Evolutionary conservation across 1,139 yeast species (phyloP).

Genomic region (Zygotorulaspora mrakii): DNA sequence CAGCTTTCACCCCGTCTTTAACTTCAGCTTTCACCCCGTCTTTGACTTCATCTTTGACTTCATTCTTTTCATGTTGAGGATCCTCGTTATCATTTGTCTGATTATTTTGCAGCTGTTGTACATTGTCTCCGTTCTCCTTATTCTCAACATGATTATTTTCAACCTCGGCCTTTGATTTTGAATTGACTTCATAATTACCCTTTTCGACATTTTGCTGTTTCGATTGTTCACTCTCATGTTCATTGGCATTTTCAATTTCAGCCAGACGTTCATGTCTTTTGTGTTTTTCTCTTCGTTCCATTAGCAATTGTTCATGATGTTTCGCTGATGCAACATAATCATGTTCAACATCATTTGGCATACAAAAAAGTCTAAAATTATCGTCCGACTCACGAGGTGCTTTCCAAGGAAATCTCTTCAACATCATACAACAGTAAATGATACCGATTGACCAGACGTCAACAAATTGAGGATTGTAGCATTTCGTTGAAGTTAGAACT

Average conservation of each 20-base stretch:
- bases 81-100: not conserved
- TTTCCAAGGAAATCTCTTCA: slow-evolving; percentile 96
- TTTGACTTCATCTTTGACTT: not conserved
- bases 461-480: slow-evolving; percentile 88
- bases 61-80: not conserved
- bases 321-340: slow-evolving; percentile 47
- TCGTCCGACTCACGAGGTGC: slow-evolving; percentile 85
- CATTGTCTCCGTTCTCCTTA: not conserved
- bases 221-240: not conserved
- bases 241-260: slow-evolving; percentile 1
- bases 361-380: slow-evolving; percentile 62
- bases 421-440: slow-evolving; percentile 91
- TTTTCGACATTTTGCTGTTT: slow-evolving; percentile 2
- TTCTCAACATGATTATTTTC: not conserved
- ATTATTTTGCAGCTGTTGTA: not conserved
- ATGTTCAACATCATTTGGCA: slow-evolving; percentile 43
- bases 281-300: slow-evolving; percentile 30
- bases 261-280: slow-evolving; percentile 7
- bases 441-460: slow-evolving; percentile 96
- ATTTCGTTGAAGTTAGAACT: slow-evolving; percentile 61
- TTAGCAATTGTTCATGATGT: slow-evolving; percentile 44
- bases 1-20: not conserved
- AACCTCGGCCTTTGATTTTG: not conserved
- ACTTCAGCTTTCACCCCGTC: not conserved
- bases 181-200: not conserved